Conservation (phyloP, 805 yeast genomes). For the Candida fluviatilis region DNA sequence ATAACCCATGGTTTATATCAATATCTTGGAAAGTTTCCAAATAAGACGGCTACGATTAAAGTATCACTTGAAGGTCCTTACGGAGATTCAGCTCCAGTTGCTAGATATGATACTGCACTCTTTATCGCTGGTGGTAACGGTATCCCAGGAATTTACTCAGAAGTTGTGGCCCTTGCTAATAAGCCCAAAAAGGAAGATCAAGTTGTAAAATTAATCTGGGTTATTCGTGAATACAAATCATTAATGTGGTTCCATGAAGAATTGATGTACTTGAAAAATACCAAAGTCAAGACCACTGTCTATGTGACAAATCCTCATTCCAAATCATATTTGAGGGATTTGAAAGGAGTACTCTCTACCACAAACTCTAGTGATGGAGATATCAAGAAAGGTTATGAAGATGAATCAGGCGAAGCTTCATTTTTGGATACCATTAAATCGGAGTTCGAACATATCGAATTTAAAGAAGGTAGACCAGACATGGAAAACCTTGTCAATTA, state of each 20-base stretch:
- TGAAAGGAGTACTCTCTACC: neutral
- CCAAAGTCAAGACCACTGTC: constrained; percentile 26
- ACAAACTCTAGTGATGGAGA: constrained; percentile 1
- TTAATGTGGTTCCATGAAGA: constrained; percentile 50
- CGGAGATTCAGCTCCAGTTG: constrained; percentile 49
- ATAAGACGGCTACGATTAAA: constrained; percentile 21
- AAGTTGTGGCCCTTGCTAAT: constrained; percentile 19
- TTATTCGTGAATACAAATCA: constrained; percentile 51
- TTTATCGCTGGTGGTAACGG: constrained; percentile 76
- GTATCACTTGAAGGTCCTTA: constrained; percentile 65
- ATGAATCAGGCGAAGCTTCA: neutral
- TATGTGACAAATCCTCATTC: constrained; percentile 25
- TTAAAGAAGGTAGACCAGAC: constrained; percentile 47
- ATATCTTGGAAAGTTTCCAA: constrained; percentile 23
- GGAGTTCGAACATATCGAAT: constrained; percentile 30
- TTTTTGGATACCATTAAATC: constrained; percentile 9
- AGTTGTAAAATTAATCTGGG: constrained; percentile 55
- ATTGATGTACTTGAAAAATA: constrained; percentile 20
- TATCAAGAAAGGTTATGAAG: neutral
- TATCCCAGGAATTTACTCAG: constrained; percentile 52
- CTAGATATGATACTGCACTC: constrained; percentile 49
- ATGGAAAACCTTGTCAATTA: constrained; percentile 33
- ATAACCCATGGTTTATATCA: constrained; percentile 28
- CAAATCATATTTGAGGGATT: neutral
- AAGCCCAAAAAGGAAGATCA: constrained; percentile 17